Percentiles rank a stretch among this genome's conserved stretches.
Conservation (phyloP, 768 basidiomycete species). For the Lactarius pseudohatsudake region DNA sequence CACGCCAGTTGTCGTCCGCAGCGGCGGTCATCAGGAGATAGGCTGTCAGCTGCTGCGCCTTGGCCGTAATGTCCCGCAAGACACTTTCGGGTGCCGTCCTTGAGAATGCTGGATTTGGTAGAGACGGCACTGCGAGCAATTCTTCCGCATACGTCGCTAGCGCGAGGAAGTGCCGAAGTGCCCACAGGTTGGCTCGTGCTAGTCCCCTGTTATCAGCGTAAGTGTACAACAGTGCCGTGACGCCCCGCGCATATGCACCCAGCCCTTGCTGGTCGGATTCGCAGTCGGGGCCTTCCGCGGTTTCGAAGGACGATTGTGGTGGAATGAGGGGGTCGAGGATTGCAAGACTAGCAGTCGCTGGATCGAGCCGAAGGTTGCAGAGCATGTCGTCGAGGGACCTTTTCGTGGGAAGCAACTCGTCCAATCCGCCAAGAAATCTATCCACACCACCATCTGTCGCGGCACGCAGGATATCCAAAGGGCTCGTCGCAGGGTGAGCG, state of each 20-base stretch:
- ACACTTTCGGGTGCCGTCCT: conserved; percentile 36
- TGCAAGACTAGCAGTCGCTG: conserved; percentile 55
- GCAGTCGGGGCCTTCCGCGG: conserved; percentile 15
- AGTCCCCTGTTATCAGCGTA: conserved; percentile 59
- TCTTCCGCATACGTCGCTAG: conserved; percentile 66
- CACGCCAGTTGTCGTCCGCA: conserved; percentile 53
- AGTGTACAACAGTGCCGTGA: conserved; percentile 54
- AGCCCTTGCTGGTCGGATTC: conserved; percentile 52
- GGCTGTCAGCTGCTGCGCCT: conserved; percentile 53
- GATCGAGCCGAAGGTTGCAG: conserved; percentile 43
- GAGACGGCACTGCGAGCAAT: conserved; percentile 51
- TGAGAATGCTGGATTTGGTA: conserved; percentile 51
- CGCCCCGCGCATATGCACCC: conserved; percentile 62
- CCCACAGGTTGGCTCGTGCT: conserved; percentile 61
- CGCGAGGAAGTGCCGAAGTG: conserved; percentile 66
- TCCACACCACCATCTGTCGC: conserved; percentile 16
- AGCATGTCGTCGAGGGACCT: conserved; percentile 22
- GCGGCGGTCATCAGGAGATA: conserved; percentile 56
- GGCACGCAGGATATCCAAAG: conserved; percentile 31
- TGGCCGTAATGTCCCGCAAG: conserved; percentile 44
- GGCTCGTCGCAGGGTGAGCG: conserved; percentile 27
- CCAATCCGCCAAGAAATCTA: conserved; percentile 42
- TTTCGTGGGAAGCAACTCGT: conserved; percentile 42
- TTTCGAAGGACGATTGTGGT: conserved; percentile 37
- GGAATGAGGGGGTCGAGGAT: conserved; percentile 61